phyloP scores from a whole-genome alignment of 257 asterid species.

The Solanum peruvianum region DNA sequence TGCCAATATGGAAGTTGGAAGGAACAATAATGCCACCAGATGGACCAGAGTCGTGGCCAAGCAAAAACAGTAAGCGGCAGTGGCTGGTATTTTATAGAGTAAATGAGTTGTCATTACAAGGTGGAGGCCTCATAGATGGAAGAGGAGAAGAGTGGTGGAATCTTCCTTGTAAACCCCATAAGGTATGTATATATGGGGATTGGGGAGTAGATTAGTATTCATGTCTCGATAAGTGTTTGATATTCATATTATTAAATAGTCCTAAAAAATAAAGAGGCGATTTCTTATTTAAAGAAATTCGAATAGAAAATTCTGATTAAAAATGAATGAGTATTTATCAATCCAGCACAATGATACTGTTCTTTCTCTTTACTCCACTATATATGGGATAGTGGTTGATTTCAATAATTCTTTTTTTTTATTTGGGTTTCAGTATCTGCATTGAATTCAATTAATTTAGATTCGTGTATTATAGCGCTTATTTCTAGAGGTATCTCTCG shows the following conservation, averaged over 20 bases:
- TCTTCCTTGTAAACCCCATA: conserved; percentile 64
- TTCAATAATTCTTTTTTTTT: background rate
- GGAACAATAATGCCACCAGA: conserved; percentile 51
- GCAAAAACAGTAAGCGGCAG: conserved; percentile 33
- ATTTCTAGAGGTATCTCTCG: background rate
- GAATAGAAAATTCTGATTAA: too few relatives aligned
- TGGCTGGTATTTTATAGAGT: conserved; percentile 55
- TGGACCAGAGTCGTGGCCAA: conserved; percentile 52
- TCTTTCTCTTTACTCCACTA: background rate
- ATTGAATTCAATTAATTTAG: too few relatives aligned
- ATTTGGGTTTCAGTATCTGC: too few relatives aligned
- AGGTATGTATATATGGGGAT: conserved; percentile 13
- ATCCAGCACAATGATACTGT: too few relatives aligned
- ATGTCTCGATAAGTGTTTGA: background rate
- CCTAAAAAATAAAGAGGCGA: too few relatives aligned
- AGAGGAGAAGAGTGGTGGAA: conserved; percentile 51
- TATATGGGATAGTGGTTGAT: background rate
- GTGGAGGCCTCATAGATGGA: conserved; percentile 51
- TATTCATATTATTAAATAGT: too few relatives aligned
- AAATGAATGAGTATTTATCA: background rate
- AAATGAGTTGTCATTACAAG: conserved; percentile 28
- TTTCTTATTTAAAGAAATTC: too few relatives aligned
- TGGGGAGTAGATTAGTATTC: background rate
- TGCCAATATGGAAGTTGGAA: conserved; percentile 20
- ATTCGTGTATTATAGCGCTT: background rate